phyloP scores from a whole-genome alignment of 225 moss, liverwort and hornwort genomes.

The Neckera pumila region DNA sequence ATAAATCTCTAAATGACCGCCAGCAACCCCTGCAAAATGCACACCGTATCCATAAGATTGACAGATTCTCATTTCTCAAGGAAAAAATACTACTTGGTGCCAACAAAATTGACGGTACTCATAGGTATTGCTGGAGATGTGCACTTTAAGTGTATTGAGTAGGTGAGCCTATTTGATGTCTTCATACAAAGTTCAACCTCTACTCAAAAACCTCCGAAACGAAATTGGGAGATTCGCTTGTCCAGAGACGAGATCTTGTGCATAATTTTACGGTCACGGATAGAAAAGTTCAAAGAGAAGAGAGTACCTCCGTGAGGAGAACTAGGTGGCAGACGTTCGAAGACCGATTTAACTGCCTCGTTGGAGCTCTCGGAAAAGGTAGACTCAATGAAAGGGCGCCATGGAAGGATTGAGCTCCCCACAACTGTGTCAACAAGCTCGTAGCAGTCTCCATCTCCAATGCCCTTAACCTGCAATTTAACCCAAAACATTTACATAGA shows the following conservation, averaged over 20 bases:
- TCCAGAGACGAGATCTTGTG: background rate
- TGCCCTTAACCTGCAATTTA: constrained; percentile 39
- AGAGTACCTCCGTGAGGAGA: constrained; percentile 18
- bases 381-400: constrained; percentile 28
- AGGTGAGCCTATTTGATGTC: background rate
- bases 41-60: background rate
- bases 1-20: constrained; percentile 48
- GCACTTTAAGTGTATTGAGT: background rate
- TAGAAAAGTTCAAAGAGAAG: background rate
- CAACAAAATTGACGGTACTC: background rate
- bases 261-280: background rate
- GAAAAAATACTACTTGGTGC: background rate
- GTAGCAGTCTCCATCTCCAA: constrained; percentile 47
- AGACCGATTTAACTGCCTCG: constrained; percentile 14
- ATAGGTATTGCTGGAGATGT: background rate
- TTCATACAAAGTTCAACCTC: background rate
- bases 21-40: constrained; percentile 28
- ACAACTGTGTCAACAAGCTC: constrained; percentile 65
- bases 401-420: constrained; percentile 50
- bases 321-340: constrained; percentile 38
- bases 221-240: background rate
- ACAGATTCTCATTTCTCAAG: background rate
- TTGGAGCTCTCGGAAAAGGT: constrained; percentile 10
- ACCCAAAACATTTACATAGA: background rate
- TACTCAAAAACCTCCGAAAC: background rate